Conservation (phyloP, 805 yeast species). For the Tetrapisispora pingtungensis region DNA sequence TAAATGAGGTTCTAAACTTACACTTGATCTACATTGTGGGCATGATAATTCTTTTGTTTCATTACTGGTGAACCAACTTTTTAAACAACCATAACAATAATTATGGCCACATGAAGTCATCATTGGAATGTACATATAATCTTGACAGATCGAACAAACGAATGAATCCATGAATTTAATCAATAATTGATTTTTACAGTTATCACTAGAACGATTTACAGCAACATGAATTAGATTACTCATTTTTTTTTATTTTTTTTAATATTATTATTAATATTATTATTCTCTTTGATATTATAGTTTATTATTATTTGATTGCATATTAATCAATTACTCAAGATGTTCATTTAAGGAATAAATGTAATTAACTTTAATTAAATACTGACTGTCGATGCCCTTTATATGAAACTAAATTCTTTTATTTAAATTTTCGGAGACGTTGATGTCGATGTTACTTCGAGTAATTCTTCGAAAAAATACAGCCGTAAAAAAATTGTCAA, state of each 20-base stretch:
- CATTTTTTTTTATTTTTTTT: background rate
- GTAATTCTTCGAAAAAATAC: background rate
- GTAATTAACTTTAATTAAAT: no score
- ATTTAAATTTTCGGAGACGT: background rate
- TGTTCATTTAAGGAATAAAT: no score
- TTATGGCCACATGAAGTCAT: constrained; percentile 62
- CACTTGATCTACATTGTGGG: constrained; percentile 52
- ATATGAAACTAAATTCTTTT: background rate
- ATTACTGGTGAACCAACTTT: constrained; percentile 45
- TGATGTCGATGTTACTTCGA: no score
- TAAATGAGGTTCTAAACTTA: constrained; percentile 41
- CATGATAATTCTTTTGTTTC: constrained; percentile 42
- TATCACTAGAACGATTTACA: constrained; percentile 6
- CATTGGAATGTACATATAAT: constrained; percentile 56
- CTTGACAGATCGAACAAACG: constrained; percentile 58
- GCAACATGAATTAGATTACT: constrained; percentile 4
- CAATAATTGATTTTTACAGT: constrained; percentile 9
- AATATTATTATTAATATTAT: no score
- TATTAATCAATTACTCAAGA: no score
- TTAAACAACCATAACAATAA: constrained; percentile 58
- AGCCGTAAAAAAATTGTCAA: background rate
- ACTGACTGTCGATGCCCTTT: constrained; percentile 1
- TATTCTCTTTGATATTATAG: no score
- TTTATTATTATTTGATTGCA: no score
- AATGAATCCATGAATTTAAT: constrained; percentile 22